Evolutionary conservation across 257 asterid genomes (phyloP).

Genomic region (Ilex asprella): DNA sequence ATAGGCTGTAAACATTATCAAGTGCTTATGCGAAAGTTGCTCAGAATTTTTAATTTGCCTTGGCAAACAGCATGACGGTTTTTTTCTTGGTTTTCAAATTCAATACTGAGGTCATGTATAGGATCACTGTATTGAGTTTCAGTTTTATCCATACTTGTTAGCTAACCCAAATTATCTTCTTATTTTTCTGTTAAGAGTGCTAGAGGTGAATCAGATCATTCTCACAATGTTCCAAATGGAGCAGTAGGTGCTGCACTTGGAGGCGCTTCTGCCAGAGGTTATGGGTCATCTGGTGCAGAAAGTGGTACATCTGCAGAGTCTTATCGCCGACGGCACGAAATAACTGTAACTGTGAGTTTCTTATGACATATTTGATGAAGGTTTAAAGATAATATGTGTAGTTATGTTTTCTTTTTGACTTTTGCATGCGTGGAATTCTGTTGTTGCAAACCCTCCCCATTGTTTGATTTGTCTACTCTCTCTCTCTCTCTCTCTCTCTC

Average conservation of each 20-base stretch:
- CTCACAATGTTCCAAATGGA: conserved; percentile 30
- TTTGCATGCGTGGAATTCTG: too few species aligned
- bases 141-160: neutral
- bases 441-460: neutral
- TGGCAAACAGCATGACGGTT: too few species aligned
- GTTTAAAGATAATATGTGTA: neutral
- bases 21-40: too few species aligned
- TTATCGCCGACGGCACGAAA: conserved; percentile 78
- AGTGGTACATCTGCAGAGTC: conserved; percentile 53
- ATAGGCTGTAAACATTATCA: too few species aligned
- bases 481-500: too few species aligned
- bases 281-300: conserved; percentile 30
- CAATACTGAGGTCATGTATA: too few species aligned
- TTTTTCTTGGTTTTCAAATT: too few species aligned
- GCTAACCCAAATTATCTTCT: neutral
- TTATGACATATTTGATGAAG: neutral
- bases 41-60: too few species aligned
- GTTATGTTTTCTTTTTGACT: too few species aligned
- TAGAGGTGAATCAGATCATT: conserved; percentile 37
- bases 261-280: conserved; percentile 30
- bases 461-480: neutral
- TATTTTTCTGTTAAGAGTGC: conserved; percentile 25
- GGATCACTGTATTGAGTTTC: too few species aligned
- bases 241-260: conserved; percentile 28
- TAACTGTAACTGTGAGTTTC: conserved; percentile 67